Evolutionary conservation across 1,284 basidiomycete species (phyloP), one percentile per base, ranked within the genome.

Genomic region (Hymenochaete sp.): DNA sequence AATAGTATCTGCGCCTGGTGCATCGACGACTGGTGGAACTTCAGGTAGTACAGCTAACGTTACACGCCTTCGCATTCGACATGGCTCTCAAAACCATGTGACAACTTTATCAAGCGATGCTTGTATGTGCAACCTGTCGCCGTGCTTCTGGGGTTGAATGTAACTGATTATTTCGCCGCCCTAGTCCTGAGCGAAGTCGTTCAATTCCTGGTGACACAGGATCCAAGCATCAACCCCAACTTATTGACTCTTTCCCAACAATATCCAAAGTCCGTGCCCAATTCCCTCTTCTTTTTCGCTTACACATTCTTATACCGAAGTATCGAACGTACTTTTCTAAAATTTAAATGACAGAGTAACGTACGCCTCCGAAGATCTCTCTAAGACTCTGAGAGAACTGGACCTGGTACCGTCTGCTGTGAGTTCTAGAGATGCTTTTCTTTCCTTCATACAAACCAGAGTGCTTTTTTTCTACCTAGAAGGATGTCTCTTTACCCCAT

Each of bases 111-210:
- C 82, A 2, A 89, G 85, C 53, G 82, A 24, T 26, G 11, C 37
- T 14, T 32, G n/a, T 32, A 38, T 16, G 36, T 42, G 26, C 26
- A 25, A 39, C 44, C n/a, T 38, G 33, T 24, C 35, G 37, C 39
- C n/a, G n/a, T 33, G 10, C 25, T 38, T 37, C 22, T 53, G 91
- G 87, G 85, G 2, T 67, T 96, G 38, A 70, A 75, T 4, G 82
- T 86, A 53, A 87, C 93, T 1, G 89, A 87, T n/a, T 88, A 92
- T 61, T 93, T 72, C 60, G n/a, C n/a, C n/a, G n/a, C n/a, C n/a
- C 22, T 53, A 91, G 87, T 85, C 2, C 67, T 96, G 38, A 70
- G 75, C 4, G 82, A 86, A 53, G 87, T 93, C 0, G 89, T 87
- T n/a, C 88, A 92, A 61, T 93, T 72, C 60, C 64, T 95, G 26